Percentiles rank a stretch among this genome's conserved stretches.
Evolutionary conservation across 768 basidiomycete genomes (phyloP).

Genomic region (Tulasnella sp.): DNA sequence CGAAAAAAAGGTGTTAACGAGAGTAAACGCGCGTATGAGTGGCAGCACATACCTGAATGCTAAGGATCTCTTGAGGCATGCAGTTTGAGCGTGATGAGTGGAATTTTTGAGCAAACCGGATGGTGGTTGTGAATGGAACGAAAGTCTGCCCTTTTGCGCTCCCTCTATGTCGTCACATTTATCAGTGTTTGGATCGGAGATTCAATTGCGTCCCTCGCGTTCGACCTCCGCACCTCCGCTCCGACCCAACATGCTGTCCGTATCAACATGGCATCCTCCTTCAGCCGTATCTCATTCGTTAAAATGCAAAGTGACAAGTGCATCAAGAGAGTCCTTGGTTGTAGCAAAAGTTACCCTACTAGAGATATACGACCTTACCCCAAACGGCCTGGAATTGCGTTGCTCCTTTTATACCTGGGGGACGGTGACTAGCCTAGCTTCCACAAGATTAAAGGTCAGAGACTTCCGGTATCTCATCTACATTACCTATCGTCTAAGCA

Average conservation of each 20-base stretch:
- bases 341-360: conserved; percentile 54
- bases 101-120: background rate
- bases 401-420: conserved; percentile 59
- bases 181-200: too few species aligned
- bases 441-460: conserved; percentile 42
- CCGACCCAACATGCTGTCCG: conserved; percentile 45
- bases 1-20: conserved; percentile 4
- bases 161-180: background rate
- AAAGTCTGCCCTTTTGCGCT: background rate
- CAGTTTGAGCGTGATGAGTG: background rate
- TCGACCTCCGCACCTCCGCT: too few species aligned
- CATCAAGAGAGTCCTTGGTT: conserved; percentile 47
- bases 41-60: conserved; percentile 47
- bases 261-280: conserved; percentile 64
- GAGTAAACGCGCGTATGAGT: background rate
- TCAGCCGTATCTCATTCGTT: conserved; percentile 59
- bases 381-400: conserved; percentile 48
- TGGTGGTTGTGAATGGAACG: background rate
- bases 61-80: conserved; percentile 58
- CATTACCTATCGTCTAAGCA: background rate
- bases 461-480: conserved; percentile 35
- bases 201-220: too few species aligned
- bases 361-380: conserved; percentile 52
- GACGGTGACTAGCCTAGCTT: conserved; percentile 29
- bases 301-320: conserved; percentile 48